These are phyloP conservation scores for Hyaloscypha bicolor DNA, from an alignment of 495 filamentous ascomycete genomes.

Conservation along the genomic window DNA sequence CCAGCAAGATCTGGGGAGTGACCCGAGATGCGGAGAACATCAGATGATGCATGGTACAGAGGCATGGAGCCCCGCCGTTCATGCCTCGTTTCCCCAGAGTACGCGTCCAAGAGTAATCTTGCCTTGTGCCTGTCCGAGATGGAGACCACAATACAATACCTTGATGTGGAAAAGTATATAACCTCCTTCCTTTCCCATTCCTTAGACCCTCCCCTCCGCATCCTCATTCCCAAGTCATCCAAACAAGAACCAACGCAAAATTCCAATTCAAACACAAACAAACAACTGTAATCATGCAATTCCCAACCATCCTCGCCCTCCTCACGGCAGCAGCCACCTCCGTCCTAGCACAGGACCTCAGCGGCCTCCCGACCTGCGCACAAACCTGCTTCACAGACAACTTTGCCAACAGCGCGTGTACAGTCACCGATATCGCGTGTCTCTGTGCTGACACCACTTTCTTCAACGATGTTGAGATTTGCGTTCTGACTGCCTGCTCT, in stretches of 20 bases:
- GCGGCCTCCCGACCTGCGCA: constrained; percentile 40
- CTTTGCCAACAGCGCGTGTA: constrained; percentile 20
- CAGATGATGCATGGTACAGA: too few species aligned
- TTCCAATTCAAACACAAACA: neutral
- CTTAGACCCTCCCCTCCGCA: neutral
- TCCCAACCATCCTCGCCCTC: constrained; percentile 17
- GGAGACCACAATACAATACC: too few species aligned
- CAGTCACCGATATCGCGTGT: constrained; percentile 23
- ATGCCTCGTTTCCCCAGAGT: too few species aligned
- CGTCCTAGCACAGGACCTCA: constrained; percentile 36
- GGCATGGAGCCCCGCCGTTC: too few species aligned
- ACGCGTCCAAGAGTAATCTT: neutral
- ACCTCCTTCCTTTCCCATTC: neutral
- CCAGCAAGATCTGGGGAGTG: too few species aligned
- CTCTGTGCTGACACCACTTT: constrained; percentile 26
- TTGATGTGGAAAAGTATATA: constrained; percentile 6
- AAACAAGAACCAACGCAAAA: constrained; percentile 3
- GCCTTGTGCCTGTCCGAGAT: too few species aligned
- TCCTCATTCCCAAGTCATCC: neutral
- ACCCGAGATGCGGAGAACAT: too few species aligned
- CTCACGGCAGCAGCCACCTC: constrained; percentile 29
- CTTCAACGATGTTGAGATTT: constrained; percentile 17
- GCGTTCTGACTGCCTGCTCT: constrained; percentile 18
- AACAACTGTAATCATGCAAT: constrained; percentile 13
- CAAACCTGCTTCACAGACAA: constrained; percentile 30